These are phyloP conservation scores for Dispira simplex DNA, from an alignment of 192 early-diverging fungal genomes.

Conservation along the genomic window DNA sequence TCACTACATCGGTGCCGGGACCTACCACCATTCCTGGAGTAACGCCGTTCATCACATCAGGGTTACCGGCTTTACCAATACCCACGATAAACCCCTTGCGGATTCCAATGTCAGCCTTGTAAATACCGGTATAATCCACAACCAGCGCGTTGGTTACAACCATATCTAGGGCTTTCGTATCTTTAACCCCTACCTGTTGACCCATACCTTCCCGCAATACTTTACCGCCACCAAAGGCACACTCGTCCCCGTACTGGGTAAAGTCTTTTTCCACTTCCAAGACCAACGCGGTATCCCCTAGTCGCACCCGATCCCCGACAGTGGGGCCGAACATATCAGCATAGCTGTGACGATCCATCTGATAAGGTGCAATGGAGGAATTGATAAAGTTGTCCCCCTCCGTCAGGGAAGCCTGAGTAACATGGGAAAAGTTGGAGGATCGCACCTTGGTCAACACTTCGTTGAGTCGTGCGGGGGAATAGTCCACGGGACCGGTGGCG, in stretches of 20 bases:
- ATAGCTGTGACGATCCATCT: slow-evolving; percentile 68
- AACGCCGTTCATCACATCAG: slow-evolving; percentile 90
- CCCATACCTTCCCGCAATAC: slow-evolving; percentile 96
- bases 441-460: slow-evolving; percentile 34
- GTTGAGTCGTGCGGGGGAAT: slow-evolving; percentile 19
- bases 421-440: slow-evolving; percentile 42
- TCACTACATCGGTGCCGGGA: slow-evolving; percentile 77
- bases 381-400: slow-evolving; percentile 13
- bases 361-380: slow-evolving; percentile 31
- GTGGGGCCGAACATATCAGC: slow-evolving; percentile 89
- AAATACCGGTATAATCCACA: slow-evolving; percentile 86
- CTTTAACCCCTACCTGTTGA: slow-evolving; percentile 44
- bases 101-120: slow-evolving; percentile 95
- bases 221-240: slow-evolving; percentile 93
- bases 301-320: slow-evolving; percentile 69
- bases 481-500: slow-evolving; percentile 57
- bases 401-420: slow-evolving; percentile 29
- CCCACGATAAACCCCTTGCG: slow-evolving; percentile 71
- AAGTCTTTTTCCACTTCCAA: slow-evolving; percentile 80
- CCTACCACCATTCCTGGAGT: slow-evolving; percentile 82
- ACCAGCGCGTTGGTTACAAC: slow-evolving; percentile 93
- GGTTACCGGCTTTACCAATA: slow-evolving; percentile 96
- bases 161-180: slow-evolving; percentile 68
- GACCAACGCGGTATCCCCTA: slow-evolving; percentile 76
- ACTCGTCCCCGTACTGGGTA: slow-evolving; percentile 88